Evolutionary conservation across 2,329 filamentous ascomycete genomes (phyloP), one percentile per base, ranked within the genome.

Genomic region (Xylariaceae sp.): DNA sequence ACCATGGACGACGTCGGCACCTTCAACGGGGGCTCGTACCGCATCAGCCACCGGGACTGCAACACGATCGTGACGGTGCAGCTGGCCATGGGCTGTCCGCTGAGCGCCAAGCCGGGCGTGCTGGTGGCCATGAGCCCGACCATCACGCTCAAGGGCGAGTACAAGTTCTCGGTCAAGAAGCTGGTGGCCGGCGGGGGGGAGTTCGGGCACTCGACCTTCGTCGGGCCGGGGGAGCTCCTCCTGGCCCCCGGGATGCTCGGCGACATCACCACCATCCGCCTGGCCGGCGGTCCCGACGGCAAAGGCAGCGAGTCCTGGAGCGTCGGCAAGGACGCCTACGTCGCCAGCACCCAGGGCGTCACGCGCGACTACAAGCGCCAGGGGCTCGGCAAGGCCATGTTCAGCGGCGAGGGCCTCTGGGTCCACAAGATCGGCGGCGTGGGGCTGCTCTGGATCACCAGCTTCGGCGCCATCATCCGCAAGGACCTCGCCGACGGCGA

Each of bases 71-170:
- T 95, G 41, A 96, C 89, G 0, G 61, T 95, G 15, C 90, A 95
- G 58, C 64, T 96, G 29, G 90, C 90, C 10, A 83, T 92, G 57
- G 88, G 88, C 3, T 94, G 86, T 50, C 90, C 90, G 0, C 59
- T 96, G 32, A 70, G 68, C 15, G 86, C 78, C 3, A 92, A 86
- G 55, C 88, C 92, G 13, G 86, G 89, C 11, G 75, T 79, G 36
- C 92, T 98, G 88, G 86, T 98, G 49, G 85, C 86, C 53, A 98
- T 96, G 92, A 88, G 85, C 3, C 82, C 86, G 2, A 83, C 83
- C 7, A 73, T 98, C 34, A 89, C 83, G 0, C 75, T 96, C 29
- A 84, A 83, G 59, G 92, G 92, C 35, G 70, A 70, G 26, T 59
- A 93, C 45, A 92, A 90, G 43, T 94, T 98, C 59, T 83, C 77